Evolutionary conservation across 306 rosid species (phyloP).

Genomic region (Lablab purpureus): DNA sequence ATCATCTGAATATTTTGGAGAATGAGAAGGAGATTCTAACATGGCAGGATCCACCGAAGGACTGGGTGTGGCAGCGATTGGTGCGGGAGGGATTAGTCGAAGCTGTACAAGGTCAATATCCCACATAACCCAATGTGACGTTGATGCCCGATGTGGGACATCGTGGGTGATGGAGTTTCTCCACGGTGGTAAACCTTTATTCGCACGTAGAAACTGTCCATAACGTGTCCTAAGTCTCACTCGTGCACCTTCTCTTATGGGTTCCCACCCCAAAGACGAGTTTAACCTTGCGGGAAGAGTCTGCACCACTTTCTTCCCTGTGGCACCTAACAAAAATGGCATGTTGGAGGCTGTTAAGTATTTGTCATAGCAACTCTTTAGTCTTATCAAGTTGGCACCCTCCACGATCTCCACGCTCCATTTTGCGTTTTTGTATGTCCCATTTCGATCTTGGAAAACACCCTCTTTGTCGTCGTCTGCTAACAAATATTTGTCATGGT

Average conservation of each 20-base stretch:
- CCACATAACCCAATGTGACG: slow-evolving; percentile 78
- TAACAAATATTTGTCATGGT: slow-evolving; percentile 70
- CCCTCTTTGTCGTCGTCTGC: slow-evolving; percentile 66
- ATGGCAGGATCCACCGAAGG: neutral
- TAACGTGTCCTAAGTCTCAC: slow-evolving; percentile 66
- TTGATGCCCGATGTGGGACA: slow-evolving; percentile 54
- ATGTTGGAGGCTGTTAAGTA: slow-evolving; percentile 73
- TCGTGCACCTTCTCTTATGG: slow-evolving; percentile 62
- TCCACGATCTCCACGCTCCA: slow-evolving; percentile 71
- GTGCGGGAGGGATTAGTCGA: slow-evolving; percentile 40
- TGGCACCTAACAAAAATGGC: slow-evolving; percentile 64
- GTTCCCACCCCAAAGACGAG: slow-evolving; percentile 83
- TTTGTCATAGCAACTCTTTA: slow-evolving; percentile 69
- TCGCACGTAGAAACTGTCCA: slow-evolving; percentile 74
- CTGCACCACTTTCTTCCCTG: slow-evolving; percentile 79
- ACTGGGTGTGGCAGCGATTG: neutral
- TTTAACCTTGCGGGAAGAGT: slow-evolving; percentile 57
- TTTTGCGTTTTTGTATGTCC: slow-evolving; percentile 55
- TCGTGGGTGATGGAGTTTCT: slow-evolving; percentile 83
- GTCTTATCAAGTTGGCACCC: slow-evolving; percentile 43
- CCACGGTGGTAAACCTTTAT: slow-evolving; percentile 80
- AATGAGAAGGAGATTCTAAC: neutral
- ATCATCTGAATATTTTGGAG: neutral
- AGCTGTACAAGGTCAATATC: slow-evolving; percentile 68
- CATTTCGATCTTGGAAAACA: slow-evolving; percentile 70